Base-by-base conservation (phyloP, 495 filamentous ascomycete species). In the Penicillium crystallinum region DNA sequence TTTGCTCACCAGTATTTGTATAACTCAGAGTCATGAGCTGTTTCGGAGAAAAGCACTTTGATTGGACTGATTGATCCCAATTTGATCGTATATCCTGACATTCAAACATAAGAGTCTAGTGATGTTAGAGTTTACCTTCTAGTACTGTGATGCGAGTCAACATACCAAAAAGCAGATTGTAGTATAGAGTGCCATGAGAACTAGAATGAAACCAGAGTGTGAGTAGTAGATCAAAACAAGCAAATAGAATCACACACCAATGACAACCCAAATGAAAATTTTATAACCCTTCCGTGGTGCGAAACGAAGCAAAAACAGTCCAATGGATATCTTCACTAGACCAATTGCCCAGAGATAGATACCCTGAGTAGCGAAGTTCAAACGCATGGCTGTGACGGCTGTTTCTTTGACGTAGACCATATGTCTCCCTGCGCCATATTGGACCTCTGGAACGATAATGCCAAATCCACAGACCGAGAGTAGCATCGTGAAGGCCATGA, bases 241-340 rank as follows among this genome's bases (percentile, higher is more conserved):
- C 46, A 37, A 14, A 0, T 8, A 39, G 15, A 5, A 19, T 19
- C 17, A 40, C 55, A 8, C 39, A 67, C 64, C 48, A 23, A 66
- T 59, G 1, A 66, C 53, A 7, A 49, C 50, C 53, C 59, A 59
- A 36, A 78, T 64, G 10, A 74, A 63, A 31, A 56, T 53, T 38
- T 57, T 70, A 49, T 74, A 76, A 6, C 55, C 48, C 38, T 57
- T 56, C 1, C 54, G 59, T 6, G 62, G 52, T 15, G 69, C 63
- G 38, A 78, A 65, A 1, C 76, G 70, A 41, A 77, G 40, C 19
- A 79, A 53, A 50, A 77, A 76, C 17, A 78, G 51, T 2, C 72
- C 75, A 44, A 78, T 68, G 33, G 71, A 72, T 36, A 77, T 48
- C 55, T 80, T 80, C 21, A 73, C 71, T 17, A 75, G 41, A 11